These are phyloP conservation scores for Mayamaea pseudoterrestris DNA, from an alignment of 108 stramenopile genomes.

Conservation along the genomic window DNA sequence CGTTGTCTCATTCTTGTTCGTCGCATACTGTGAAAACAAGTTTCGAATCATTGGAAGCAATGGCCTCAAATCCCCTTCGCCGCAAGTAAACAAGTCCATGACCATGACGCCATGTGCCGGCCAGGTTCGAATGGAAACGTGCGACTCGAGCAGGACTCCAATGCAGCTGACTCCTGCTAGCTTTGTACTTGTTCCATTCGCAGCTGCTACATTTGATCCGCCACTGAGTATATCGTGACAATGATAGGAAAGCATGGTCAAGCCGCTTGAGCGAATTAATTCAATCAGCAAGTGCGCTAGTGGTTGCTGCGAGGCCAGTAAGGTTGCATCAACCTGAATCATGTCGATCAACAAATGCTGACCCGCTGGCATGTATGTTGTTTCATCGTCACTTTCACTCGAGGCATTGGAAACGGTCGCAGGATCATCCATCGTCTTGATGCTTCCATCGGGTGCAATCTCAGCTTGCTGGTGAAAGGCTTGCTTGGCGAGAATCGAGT, in stretches of 20 bases:
- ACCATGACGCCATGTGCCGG: background rate
- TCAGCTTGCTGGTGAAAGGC: no score
- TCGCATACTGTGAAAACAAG: background rate
- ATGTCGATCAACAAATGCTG: slow-evolving; percentile 74
- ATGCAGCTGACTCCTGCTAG: slow-evolving; percentile 35
- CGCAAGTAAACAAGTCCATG: background rate
- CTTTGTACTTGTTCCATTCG: background rate
- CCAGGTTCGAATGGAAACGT: slow-evolving; percentile 19
- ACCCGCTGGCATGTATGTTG: slow-evolving; percentile 44
- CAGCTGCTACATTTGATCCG: background rate
- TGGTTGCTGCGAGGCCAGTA: slow-evolving; percentile 48
- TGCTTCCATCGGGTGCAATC: no score
- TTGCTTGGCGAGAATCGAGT: no score
- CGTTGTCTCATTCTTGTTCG: background rate
- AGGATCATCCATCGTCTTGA: no score
- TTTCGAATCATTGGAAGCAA: background rate
- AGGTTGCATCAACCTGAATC: slow-evolving; percentile 37
- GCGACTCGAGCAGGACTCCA: slow-evolving; percentile 67
- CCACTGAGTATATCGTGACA: slow-evolving; percentile 25
- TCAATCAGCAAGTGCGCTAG: slow-evolving; percentile 48
- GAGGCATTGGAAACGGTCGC: no score
- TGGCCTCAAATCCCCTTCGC: background rate
- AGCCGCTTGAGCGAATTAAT: slow-evolving; percentile 25
- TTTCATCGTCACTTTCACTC: no score
- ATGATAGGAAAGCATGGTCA: slow-evolving; percentile 60